Percentiles rank a stretch among this genome's conserved stretches.
Conservation (phyloP, 208 protist species). For the Zelonia costaricensis region DNA sequence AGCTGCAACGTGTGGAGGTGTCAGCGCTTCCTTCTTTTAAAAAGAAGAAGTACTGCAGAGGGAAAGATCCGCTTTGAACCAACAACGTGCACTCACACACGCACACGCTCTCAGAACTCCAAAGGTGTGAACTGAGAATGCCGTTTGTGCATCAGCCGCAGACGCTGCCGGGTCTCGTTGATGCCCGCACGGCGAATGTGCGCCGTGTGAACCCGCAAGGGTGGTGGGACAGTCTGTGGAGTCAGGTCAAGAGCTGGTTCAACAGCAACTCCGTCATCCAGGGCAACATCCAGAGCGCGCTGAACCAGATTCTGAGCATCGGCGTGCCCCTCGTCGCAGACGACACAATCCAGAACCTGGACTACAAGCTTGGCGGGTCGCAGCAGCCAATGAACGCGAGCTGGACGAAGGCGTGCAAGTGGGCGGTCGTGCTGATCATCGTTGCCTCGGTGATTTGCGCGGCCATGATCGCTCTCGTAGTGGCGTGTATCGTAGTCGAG, state of each 20-base stretch:
- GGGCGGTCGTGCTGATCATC: constrained; percentile 29
- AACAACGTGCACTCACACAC: no score
- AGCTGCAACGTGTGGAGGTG: no score
- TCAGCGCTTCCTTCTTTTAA: no score
- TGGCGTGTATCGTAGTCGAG: constrained; percentile 20
- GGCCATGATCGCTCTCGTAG: constrained; percentile 13
- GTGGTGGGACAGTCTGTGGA: no score
- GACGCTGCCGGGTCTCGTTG: no score
- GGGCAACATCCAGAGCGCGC: neutral
- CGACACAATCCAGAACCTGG: constrained; percentile 1
- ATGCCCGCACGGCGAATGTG: no score
- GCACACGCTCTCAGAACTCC: no score
- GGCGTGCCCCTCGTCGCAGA: constrained; percentile 22
- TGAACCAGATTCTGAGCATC: constrained; percentile 1
- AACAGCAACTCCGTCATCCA: neutral
- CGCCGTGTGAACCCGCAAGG: no score
- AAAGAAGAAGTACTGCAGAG: no score
- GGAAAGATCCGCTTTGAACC: no score
- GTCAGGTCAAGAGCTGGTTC: neutral
- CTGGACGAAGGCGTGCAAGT: constrained; percentile 14
- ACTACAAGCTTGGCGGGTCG: constrained; percentile 19
- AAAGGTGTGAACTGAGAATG: no score
- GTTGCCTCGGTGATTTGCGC: constrained; percentile 20
- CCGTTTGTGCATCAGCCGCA: no score
- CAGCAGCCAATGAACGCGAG: constrained; percentile 10